These are phyloP conservation scores for Dimargaris verticillata DNA, from an alignment of 192 early-diverging fungal species.

Conservation along the genomic window DNA sequence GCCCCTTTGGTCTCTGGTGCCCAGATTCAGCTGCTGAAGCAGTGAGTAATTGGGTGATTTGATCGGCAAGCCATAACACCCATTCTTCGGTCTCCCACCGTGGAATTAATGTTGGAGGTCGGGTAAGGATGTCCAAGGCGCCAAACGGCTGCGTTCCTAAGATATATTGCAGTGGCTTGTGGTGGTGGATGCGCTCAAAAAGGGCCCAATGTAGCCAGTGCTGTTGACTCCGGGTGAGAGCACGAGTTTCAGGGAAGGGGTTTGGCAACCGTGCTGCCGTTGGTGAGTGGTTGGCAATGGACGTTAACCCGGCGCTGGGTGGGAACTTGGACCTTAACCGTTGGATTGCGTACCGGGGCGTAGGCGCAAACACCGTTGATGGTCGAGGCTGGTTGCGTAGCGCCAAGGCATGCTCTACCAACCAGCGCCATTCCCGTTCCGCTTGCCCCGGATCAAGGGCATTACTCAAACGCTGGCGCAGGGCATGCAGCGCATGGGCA, in stretches of 20 bases:
- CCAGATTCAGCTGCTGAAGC: not conserved
- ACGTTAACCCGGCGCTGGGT: not conserved
- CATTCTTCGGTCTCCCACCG: conserved; percentile 93
- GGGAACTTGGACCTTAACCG: not conserved
- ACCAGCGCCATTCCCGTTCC: conserved; percentile 4
- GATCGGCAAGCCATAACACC: conserved; percentile 37
- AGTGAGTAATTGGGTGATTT: conserved; percentile 22
- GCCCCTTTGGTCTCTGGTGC: conserved; percentile 11
- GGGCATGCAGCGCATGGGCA: too few species aligned
- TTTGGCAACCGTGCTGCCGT: not conserved
- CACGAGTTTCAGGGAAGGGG: not conserved
- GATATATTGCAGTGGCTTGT: conserved; percentile 88
- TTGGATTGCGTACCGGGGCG: not conserved
- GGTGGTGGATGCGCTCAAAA: conserved; percentile 32
- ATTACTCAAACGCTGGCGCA: too few species aligned
- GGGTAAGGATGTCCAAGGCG: conserved; percentile 46
- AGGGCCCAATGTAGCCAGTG: conserved; percentile 33
- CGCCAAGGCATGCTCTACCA: not conserved
- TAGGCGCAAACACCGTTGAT: not conserved
- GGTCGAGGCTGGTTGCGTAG: not conserved
- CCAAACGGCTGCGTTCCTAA: conserved; percentile 77
- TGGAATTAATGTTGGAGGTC: conserved; percentile 72
- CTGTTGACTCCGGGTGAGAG: not conserved
- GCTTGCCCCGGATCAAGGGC: not conserved
- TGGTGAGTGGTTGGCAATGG: not conserved